Evolutionary conservation across 2,329 filamentous ascomycete genomes (phyloP).

Genomic region (Penicillium sp.): DNA sequence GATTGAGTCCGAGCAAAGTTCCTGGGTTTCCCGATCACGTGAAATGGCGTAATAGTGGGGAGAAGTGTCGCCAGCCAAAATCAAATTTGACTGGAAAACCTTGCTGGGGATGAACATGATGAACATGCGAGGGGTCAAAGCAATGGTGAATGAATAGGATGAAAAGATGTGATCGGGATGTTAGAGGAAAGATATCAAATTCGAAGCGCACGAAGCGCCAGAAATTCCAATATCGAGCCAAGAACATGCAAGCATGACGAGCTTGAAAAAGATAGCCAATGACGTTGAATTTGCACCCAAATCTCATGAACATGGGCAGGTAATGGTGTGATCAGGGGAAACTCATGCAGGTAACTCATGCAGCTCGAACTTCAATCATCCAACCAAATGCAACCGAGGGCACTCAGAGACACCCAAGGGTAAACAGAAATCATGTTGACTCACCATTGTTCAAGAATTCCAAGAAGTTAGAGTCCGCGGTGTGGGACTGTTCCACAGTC

Average conservation of each 20-base stretch:
- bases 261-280: conserved; percentile 8
- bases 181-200: background rate
- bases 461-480: conserved; percentile 42
- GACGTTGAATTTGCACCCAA: conserved; percentile 8
- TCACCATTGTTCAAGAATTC: conserved; percentile 44
- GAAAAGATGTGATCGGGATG: background rate
- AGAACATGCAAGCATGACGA: conserved; percentile 9
- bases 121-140: conserved; percentile 16
- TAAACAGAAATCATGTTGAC: conserved; percentile 20
- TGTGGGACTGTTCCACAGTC: conserved; percentile 25
- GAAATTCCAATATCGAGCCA: conserved; percentile 18
- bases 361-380: conserved; percentile 10
- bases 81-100: conserved; percentile 14
- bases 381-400: conserved; percentile 4
- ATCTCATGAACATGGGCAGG: background rate
- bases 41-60: conserved; percentile 36
- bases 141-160: background rate
- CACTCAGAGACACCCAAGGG: conserved; percentile 13
- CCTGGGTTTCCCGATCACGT: conserved; percentile 31
- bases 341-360: background rate
- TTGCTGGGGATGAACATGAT: conserved; percentile 13
- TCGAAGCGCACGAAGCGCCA: conserved; percentile 11
- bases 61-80: conserved; percentile 23
- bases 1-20: conserved; percentile 2
- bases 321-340: conserved; percentile 16